Base-by-base conservation (phyloP, 1,139 yeast species). In the Pichia sp. region DNA sequence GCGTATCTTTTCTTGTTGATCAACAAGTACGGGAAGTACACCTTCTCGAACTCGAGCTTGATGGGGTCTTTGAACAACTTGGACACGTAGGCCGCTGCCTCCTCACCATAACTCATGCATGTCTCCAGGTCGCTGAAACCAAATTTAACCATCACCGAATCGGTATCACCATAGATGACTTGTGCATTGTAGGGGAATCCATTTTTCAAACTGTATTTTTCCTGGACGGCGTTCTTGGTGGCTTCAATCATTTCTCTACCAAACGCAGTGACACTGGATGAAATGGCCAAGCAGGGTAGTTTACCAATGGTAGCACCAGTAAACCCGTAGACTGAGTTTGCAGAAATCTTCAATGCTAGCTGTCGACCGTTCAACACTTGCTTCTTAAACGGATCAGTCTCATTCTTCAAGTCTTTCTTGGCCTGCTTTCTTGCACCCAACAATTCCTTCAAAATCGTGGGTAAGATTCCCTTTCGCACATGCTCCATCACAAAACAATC, bases 301-400 rank as follows among this genome's bases (percentile, higher is more conserved):
- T 93, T 93, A 55, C 99, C 99, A 53, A 92, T 85, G 0, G 98
- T 93, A 2, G 99, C 99, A 72, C 99, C 99, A 0, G 99, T 95
- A 70, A 95, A 95, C 51, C 99, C 99, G 70, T 95, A 95, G 4
- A 95, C 99, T 1, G 99, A 93, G 69, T 95, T 95, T 4, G 99
- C 99, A 5, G 98, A 90, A 50, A 95, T 89, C 65, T 95, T 95
- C 68, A 95, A 76, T 0, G 99, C 99, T 63, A 95, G 76, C 72
- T 95, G 99, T 69, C 99, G 82, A 77, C 99, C 99, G 69, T 95
- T 95, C 54, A 95, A 78, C 43, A 95, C 98, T 64, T 92, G 96
- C 61, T 90, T 79, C 67, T 82, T 90, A 73, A 95, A 95, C 0
- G 98, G 97, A 70, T 95, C 99, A 0, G 87, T 87, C 68, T 95